Evolutionary conservation across 2,329 filamentous ascomycete genomes (phyloP).

Genomic region (Chaetomiaceae sp.): DNA sequence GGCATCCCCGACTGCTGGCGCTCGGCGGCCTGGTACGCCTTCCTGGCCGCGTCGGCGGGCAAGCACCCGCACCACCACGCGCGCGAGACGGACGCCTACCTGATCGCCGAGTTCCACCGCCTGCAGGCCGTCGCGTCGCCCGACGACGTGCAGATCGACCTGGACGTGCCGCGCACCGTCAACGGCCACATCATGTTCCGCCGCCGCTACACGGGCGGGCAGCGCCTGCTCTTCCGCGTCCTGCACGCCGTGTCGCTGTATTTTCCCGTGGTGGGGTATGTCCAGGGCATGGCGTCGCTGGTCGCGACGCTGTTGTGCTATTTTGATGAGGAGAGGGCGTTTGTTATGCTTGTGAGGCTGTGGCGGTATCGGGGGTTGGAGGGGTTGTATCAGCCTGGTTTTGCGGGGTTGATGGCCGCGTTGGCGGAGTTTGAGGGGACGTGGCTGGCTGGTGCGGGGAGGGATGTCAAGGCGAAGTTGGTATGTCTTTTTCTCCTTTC

Average conservation of each 20-base stretch:
- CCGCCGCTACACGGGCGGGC: conserved; percentile 82
- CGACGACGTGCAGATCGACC: conserved; percentile 94
- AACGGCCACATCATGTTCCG: conserved; percentile 97
- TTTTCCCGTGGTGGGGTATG: conserved; percentile 86
- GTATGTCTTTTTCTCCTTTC: no score
- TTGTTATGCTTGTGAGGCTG: conserved; percentile 93
- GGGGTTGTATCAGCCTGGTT: conserved; percentile 76
- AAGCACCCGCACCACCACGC: conserved; percentile 22
- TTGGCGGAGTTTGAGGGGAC: conserved; percentile 77
- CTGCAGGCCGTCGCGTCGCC: conserved; percentile 70
- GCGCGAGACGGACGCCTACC: conserved; percentile 58
- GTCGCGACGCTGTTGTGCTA: conserved; percentile 92
- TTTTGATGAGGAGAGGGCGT: conserved; percentile 90
- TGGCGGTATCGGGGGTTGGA: conserved; percentile 87
- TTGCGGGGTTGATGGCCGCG: conserved; percentile 80
- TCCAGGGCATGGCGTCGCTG: conserved; percentile 94
- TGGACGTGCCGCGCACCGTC: conserved; percentile 93
- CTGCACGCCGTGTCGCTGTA: conserved; percentile 89
- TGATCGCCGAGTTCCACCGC: conserved; percentile 67
- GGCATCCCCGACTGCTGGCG: conserved; percentile 97
- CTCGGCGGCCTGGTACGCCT: conserved; percentile 89
- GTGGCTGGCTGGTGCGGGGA: conserved; percentile 64
- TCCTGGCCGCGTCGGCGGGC: conserved; percentile 69
- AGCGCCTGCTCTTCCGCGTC: conserved; percentile 86
- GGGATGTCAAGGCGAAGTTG: conserved; percentile 58